Percentiles rank a stretch among this genome's conserved stretches.
These are phyloP conservation scores for Clavispora vitiphila DNA, from an alignment of 805 yeast genomes.

Conservation along the genomic window DNA sequence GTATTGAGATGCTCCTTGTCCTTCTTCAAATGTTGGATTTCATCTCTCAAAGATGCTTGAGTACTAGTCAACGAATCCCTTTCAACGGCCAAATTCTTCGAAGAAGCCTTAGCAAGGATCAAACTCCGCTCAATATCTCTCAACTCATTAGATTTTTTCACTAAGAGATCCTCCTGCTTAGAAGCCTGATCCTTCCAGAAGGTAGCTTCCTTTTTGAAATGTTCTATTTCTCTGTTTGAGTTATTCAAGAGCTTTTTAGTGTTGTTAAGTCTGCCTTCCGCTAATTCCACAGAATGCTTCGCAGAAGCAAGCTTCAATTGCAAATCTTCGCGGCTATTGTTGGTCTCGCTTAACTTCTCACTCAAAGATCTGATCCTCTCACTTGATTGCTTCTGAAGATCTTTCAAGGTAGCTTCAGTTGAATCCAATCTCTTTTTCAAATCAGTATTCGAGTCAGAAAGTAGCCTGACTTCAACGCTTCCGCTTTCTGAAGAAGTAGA, in stretches of 20 bases:
- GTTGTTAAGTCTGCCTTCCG: slow-evolving; percentile 48
- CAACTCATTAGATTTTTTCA: slow-evolving; percentile 44
- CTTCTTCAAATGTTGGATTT: slow-evolving; percentile 45
- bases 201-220: slow-evolving; percentile 22
- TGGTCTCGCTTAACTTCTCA: slow-evolving; percentile 24
- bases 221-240: slow-evolving; percentile 23
- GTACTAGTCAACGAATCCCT: slow-evolving; percentile 44
- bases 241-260: slow-evolving; percentile 29
- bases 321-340: slow-evolving; percentile 34
- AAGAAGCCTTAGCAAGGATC: slow-evolving; percentile 40
- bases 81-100: slow-evolving; percentile 51
- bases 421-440: slow-evolving; percentile 31
- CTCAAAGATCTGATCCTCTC: slow-evolving; percentile 45
- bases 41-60: slow-evolving; percentile 48
- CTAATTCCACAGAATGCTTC: slow-evolving; percentile 48
- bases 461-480: slow-evolving; percentile 18
- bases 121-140: slow-evolving; percentile 45
- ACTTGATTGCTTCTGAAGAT: slow-evolving; percentile 34
- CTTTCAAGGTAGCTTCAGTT: slow-evolving; percentile 31
- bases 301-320: slow-evolving; percentile 49
- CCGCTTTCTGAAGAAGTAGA: slow-evolving; percentile 3
- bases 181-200: slow-evolving; percentile 41
- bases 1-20: slow-evolving; percentile 59
- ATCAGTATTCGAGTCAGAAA: slow-evolving; percentile 24
- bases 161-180: slow-evolving; percentile 32